Base-by-base conservation (phyloP, 495 filamentous ascomycete genomes). In the Astrocystis sublimbata region DNA sequence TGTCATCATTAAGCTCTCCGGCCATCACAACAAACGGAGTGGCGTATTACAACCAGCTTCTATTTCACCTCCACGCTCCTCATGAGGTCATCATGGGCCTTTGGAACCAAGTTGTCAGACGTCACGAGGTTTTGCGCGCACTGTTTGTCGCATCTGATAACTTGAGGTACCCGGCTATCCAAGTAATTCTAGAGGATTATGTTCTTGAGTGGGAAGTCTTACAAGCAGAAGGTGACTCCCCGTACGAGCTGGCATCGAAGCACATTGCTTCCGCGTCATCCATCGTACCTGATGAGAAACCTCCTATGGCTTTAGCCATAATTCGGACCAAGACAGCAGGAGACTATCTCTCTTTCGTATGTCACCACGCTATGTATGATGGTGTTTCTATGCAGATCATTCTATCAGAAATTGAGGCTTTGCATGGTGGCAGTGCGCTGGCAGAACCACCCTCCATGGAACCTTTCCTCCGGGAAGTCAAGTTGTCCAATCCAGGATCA, bases 281-380 rank as follows among this genome's bases (percentile, higher is more conserved):
- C n/a, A 55, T 68, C 0, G 35, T 77, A 15, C 73, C 77, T 17
- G 64, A 65, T 0, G 24, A 72, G 23, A 51, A 70, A 23, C 79
- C 78, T 3, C 71, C 72, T 0, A 59, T 81, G 1, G 78, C 74
- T 0, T 67, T 80, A 21, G 75, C 74, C 0, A 40, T 66, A 0
- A 65, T 82, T 35, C 21, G 23, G 2, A 52, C 69, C 10, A 54
- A 47, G 15, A 50, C 63, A 1, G 59, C 41, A 3, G 41, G 19
- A 23, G 63, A 70, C 1, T 73, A 83, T 9, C 68, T 93, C 28
- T 87, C 82, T 0, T 89, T 92, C 61, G 58, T 81, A 21, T 82
- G 79, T 49, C 91, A 93, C 66, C 91, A 96, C 71, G 89, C 91
- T 3, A 71, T 93, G 1, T 93, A 96, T 66, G 91, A 96, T 72